A percentile compares a stretch with the other conserved stretches of the same genome.
These are phyloP conservation scores for Blastocladiella britannica DNA, from an alignment of 192 early-diverging fungal species.

Conservation along the genomic window DNA sequence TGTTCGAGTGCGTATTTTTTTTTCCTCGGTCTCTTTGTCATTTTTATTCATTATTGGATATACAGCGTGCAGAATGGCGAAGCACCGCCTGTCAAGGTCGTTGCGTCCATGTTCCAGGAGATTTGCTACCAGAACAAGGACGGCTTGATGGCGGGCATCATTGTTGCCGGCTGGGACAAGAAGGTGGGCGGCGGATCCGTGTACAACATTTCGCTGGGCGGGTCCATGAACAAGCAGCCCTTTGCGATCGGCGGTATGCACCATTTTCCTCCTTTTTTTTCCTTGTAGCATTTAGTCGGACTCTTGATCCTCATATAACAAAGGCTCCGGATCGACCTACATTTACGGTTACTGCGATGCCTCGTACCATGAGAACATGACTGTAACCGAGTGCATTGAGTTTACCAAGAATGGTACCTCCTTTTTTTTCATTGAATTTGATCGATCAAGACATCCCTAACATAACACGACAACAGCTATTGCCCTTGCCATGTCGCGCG, in stretches of 20 bases:
- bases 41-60: neutral
- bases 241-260: slow-evolving; percentile 69
- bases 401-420: slow-evolving; percentile 84
- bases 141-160: slow-evolving; percentile 70
- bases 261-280: neutral
- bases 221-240: slow-evolving; percentile 73
- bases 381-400: slow-evolving; percentile 58
- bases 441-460: too few relatives aligned
- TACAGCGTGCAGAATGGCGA: slow-evolving; percentile 59
- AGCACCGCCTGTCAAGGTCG: slow-evolving; percentile 63
- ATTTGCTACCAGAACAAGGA: slow-evolving; percentile 88
- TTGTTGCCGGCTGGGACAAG: slow-evolving; percentile 94
- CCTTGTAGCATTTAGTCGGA: slow-evolving; percentile 1
- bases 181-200: slow-evolving; percentile 58
- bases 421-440: too few relatives aligned
- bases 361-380: slow-evolving; percentile 58
- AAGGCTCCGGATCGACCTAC: slow-evolving; percentile 78
- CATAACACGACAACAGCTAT: too few relatives aligned
- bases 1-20: slow-evolving; percentile 49
- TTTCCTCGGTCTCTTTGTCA: neutral
- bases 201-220: slow-evolving; percentile 78
- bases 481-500: slow-evolving; percentile 80
- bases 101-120: slow-evolving; percentile 81
- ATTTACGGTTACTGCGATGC: slow-evolving; percentile 98
- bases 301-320: neutral